Base-by-base conservation (phyloP, 768 basidiomycete species). In the Mrakia gelida region DNA sequence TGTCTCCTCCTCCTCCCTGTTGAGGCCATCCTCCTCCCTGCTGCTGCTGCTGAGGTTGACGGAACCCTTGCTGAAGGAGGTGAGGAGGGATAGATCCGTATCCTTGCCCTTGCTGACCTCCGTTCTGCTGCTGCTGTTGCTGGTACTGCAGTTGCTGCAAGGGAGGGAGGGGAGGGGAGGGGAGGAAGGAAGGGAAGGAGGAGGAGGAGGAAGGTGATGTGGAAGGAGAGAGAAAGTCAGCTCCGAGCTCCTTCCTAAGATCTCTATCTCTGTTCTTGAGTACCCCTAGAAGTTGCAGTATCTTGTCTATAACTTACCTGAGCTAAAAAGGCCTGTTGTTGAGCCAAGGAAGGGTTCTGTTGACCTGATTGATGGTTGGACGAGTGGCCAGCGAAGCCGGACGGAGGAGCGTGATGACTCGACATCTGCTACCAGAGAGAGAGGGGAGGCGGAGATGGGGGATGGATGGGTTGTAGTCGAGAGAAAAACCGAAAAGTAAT, bases 81-180 rank as follows among this genome's bases (percentile, higher is more conserved):
- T 70, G 67, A n/a, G 67, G 67, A 21, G 67, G 67, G 0, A 70
- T 70, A 23, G 67, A 70, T 10, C 67, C 67, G 41, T 70, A 70
- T 21, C 34, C 26, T 26, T 41, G 38, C 5, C 65, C 65, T n/a
- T 70, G 67, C 67, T 70, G 67, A 41, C 38, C 67, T 41, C 67
- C 67, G 41, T 70, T 70, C 41, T 30, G 34, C 34, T 41, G 41
- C 67, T 41, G 67, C 23, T 34, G 34, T 23, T 34, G 26, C 38
- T 21, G 38, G 67, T 21, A 30, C 63, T 21, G 30, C 11, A 13
- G 26, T 41, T 41, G 13, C 5, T 41, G 67, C 0, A 26, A 10
- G 67, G 7, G 41, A 43, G 67, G 34, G 13, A 41, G 41, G 67
- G 34, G 21, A 38, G 18, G 21, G 11, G 23, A 30, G 32, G 11